Evolutionary conservation across 345 rosid species (phyloP).

Genomic region (Pistacia vera): DNA sequence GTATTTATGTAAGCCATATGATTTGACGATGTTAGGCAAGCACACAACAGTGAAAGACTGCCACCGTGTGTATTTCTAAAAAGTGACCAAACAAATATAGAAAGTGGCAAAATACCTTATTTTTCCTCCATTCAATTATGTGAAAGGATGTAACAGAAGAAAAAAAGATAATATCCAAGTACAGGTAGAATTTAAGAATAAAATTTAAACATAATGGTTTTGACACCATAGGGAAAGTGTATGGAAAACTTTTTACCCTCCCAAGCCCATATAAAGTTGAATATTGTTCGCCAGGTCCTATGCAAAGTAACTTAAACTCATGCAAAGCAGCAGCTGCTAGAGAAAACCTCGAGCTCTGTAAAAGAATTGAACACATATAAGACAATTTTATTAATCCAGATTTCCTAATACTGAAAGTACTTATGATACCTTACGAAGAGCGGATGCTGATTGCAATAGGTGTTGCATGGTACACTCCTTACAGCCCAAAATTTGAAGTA

Average conservation of each 20-base stretch:
- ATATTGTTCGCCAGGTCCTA: slow-evolving; percentile 42
- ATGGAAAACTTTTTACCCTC: slow-evolving; percentile 56
- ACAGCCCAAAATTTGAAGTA: slow-evolving; percentile 80
- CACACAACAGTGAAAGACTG: background rate
- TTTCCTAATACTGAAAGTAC: background rate
- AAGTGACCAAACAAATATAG: background rate
- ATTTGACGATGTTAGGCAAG: background rate
- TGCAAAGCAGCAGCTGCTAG: slow-evolving; percentile 87
- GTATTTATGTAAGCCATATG: background rate
- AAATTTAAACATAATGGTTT: background rate
- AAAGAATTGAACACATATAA: slow-evolving; percentile 25
- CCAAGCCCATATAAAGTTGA: slow-evolving; percentile 77
- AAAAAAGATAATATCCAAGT: background rate
- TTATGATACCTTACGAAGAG: slow-evolving; percentile 82
- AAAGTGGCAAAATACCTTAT: background rate
- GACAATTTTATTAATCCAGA: slow-evolving; percentile 14
- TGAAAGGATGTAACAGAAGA: background rate
- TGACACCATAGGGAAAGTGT: background rate
- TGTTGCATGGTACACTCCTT: slow-evolving; percentile 58
- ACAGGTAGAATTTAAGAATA: background rate
- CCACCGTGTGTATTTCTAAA: background rate
- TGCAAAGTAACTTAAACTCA: slow-evolving; percentile 75
- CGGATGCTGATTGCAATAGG: slow-evolving; percentile 89
- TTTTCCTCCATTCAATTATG: background rate
- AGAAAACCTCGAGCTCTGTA: slow-evolving; percentile 83